phyloP scores from a whole-genome alignment of 208 protist genomes.

The Leishmania turanica region DNA sequence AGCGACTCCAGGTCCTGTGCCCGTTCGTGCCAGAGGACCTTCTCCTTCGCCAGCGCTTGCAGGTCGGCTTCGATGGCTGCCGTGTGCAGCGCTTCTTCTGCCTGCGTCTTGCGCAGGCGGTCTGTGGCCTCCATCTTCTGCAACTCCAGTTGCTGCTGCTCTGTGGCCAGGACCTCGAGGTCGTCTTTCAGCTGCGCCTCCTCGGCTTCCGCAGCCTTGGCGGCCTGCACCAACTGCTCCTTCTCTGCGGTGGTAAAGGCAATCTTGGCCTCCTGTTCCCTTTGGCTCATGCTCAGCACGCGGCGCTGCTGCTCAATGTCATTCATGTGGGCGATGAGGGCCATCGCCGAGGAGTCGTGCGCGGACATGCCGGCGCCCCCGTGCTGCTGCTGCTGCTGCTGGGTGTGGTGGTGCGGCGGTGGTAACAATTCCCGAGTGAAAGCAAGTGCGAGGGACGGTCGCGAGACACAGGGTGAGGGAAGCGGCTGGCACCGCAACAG shows the following conservation, averaged over 20 bases:
- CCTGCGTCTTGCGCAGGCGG: conserved; percentile 59
- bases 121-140: conserved; percentile 54
- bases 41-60: conserved; percentile 30
- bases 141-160: conserved; percentile 72
- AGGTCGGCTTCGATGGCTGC: conserved; percentile 35
- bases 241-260: conserved; percentile 54
- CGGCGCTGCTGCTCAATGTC: conserved; percentile 77
- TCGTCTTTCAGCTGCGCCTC: conserved; percentile 50
- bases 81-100: conserved; percentile 68
- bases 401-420: no score
- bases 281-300: conserved; percentile 66
- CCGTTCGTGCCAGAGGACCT: conserved; percentile 34
- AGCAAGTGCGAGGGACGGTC: background rate
- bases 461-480: background rate
- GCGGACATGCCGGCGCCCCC: conserved; percentile 11
- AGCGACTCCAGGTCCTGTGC: conserved; percentile 44
- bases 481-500: background rate
- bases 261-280: conserved; percentile 70
- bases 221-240: conserved; percentile 43
- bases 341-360: conserved; percentile 45
- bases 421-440: background rate
- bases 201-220: conserved; percentile 34
- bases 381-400: background rate
- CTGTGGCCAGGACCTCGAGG: conserved; percentile 53
- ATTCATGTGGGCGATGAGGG: conserved; percentile 77